Evolutionary conservation across 2,329 filamentous ascomycete genomes (phyloP).

Genomic region (Salinomyces thailandicus): DNA sequence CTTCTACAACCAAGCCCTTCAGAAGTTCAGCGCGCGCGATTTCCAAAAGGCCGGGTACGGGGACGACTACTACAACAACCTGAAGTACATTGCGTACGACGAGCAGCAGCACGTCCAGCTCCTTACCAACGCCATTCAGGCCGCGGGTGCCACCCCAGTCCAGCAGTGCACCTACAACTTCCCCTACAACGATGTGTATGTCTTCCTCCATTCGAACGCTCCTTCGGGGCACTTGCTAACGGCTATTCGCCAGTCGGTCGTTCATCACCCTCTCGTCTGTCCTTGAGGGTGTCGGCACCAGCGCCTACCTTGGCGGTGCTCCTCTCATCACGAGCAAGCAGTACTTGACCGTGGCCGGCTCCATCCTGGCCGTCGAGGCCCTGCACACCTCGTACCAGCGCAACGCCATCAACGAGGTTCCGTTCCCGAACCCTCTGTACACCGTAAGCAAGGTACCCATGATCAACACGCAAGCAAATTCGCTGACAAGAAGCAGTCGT

Average conservation of each 20-base stretch:
- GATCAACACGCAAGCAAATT: too few relatives aligned
- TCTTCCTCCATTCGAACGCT: background rate
- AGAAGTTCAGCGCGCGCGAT: conserved; percentile 44
- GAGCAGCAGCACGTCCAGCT: conserved; percentile 49
- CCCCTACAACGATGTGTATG: conserved; percentile 13
- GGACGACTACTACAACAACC: conserved; percentile 44
- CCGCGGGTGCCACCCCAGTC: conserved; percentile 43
- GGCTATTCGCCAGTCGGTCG: conserved; percentile 18
- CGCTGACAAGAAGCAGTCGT: conserved; percentile 22
- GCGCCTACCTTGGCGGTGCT: conserved; percentile 52
- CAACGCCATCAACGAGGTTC: conserved; percentile 36
- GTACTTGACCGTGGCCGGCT: conserved; percentile 52
- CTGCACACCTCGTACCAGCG: conserved; percentile 52
- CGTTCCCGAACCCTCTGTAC: conserved; percentile 38
- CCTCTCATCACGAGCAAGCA: conserved; percentile 45
- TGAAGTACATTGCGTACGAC: conserved; percentile 47
- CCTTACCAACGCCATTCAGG: conserved; percentile 35
- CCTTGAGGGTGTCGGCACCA: conserved; percentile 48
- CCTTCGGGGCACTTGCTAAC: background rate
- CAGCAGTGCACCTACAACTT: conserved; percentile 48
- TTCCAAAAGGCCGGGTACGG: conserved; percentile 41
- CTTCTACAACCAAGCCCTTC: conserved; percentile 51
- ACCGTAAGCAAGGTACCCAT: background rate
- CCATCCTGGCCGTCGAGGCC: conserved; percentile 53
- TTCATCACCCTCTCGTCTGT: conserved; percentile 44